Evolutionary conservation across 2,329 filamentous ascomycete species (phyloP), one percentile per base, ranked within the genome.

Genomic region (Cordyceps cicadae): DNA sequence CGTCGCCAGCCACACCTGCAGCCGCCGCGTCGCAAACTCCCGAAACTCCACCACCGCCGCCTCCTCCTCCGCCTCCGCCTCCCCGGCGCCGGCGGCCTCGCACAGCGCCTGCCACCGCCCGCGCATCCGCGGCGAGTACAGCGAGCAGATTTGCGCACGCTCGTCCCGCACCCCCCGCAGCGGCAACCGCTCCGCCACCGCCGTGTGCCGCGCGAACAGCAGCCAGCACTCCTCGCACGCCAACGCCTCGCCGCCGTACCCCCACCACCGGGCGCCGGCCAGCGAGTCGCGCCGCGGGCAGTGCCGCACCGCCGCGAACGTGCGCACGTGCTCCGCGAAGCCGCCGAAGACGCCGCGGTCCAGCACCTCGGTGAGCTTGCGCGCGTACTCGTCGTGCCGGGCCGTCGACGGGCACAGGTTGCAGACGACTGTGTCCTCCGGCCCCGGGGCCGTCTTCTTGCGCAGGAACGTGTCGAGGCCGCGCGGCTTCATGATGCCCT

Each of bases 101-200:
- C 71, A 74, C 0, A 58, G 67, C 11, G 66, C 63, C 2, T 66
- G 63, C 67, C 70, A 76, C 64, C 72, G 67, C 1, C 54, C 64
- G n/a, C 74, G 73, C 72, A 76, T 75, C 5, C 74, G 70, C 0
- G 70, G 69, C 3, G 72, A 74, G 70, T 72, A 75, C 6, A 75
- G 66, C 39, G 72, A 70, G 53, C 74, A 76, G 45, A 73, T 71
- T 6, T 69, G 63, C 1, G 64, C 48, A 0, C 66, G 64, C 14
- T 69, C 63, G 12, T 73, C 66, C 5, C 64, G 62, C 0, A 60
- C 62, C 0, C 54, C 66, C 15, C 70, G 69, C 46, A 74, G 62
- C 0, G 67, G 65, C 21, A 74, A 60, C 0, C 61, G 56, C 1
- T 50, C 45, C 2, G 68, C 69, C 0, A 75, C 63, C 0, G 64